Percentiles rank a stretch among this genome's conserved stretches.
Evolutionary conservation across 2,329 filamentous ascomycete species (phyloP).

Genomic region (Diaporthe ampelina): DNA sequence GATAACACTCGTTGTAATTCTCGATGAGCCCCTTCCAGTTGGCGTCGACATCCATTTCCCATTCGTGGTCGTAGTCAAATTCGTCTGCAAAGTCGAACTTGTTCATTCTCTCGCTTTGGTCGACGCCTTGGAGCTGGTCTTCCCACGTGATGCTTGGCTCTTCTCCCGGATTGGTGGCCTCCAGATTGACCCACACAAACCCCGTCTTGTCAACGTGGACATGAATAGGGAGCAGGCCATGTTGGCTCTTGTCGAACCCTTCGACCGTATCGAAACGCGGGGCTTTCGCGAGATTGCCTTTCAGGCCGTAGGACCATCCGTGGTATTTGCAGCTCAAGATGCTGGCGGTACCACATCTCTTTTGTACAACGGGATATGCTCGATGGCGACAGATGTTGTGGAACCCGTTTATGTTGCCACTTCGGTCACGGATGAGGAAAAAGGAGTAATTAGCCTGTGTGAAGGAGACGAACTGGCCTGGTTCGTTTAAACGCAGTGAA

Average conservation of each 20-base stretch:
- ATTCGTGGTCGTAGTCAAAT: slow-evolving; percentile 50
- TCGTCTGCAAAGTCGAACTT: slow-evolving; percentile 50
- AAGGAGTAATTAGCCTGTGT: slow-evolving; percentile 54
- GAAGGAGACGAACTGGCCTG: slow-evolving; percentile 54
- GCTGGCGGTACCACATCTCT: slow-evolving; percentile 53
- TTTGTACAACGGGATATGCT: slow-evolving; percentile 57
- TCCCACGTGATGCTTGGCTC: slow-evolving; percentile 58
- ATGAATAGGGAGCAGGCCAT: slow-evolving; percentile 62
- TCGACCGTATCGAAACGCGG: slow-evolving; percentile 56
- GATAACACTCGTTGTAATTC: slow-evolving; percentile 65
- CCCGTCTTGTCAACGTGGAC: slow-evolving; percentile 59
- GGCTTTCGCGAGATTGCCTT: slow-evolving; percentile 58
- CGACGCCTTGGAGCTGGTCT: slow-evolving; percentile 54
- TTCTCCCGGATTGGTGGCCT: slow-evolving; percentile 47
- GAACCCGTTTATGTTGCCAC: slow-evolving; percentile 54
- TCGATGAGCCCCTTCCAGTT: slow-evolving; percentile 60
- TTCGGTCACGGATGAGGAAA: slow-evolving; percentile 54
- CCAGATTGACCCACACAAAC: slow-evolving; percentile 67
- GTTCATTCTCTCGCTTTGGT: slow-evolving; percentile 45
- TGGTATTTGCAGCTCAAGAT: slow-evolving; percentile 61
- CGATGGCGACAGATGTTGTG: slow-evolving; percentile 62
- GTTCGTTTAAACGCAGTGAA: slow-evolving; percentile 49
- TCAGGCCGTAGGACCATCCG: slow-evolving; percentile 60
- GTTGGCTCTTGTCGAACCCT: slow-evolving; percentile 55
- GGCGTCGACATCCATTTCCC: slow-evolving; percentile 52